Conservation (phyloP, 805 yeast species). For the Millerozyma acaciae region DNA sequence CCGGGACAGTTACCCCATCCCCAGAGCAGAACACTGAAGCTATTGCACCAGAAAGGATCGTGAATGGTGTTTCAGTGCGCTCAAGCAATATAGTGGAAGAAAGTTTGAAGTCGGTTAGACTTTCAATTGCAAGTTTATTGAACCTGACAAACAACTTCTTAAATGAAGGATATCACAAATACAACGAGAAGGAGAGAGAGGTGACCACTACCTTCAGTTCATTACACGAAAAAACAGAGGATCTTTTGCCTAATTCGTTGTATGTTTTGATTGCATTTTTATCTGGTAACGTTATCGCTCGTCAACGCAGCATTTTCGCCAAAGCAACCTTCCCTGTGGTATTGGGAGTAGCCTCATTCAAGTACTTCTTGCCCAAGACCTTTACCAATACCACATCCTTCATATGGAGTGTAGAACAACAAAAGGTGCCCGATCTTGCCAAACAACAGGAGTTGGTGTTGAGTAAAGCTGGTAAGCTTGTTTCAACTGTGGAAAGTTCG, state of each 20-base stretch:
- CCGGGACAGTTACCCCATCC: slow-evolving; percentile 48
- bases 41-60: slow-evolving; percentile 44
- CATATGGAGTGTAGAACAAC: slow-evolving; percentile 58
- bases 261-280: slow-evolving; percentile 67
- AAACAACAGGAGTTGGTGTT: slow-evolving; percentile 52
- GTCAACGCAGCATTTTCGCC: slow-evolving; percentile 57
- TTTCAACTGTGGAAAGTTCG: slow-evolving; percentile 41
- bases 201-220: slow-evolving; percentile 60
- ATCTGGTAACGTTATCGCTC: slow-evolving; percentile 69
- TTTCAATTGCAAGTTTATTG: slow-evolving; percentile 19
- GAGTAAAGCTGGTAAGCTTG: slow-evolving; percentile 42
- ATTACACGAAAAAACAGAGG: slow-evolving; percentile 64
- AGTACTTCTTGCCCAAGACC: slow-evolving; percentile 68
- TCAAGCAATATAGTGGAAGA: slow-evolving; percentile 48
- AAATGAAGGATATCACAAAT: slow-evolving; percentile 46
- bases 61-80: slow-evolving; percentile 56
- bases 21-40: slow-evolving; percentile 38
- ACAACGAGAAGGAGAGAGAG: slow-evolving; percentile 57
- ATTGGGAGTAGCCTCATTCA: slow-evolving; percentile 63
- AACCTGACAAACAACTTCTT: slow-evolving; percentile 18
- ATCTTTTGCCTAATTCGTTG: slow-evolving; percentile 63
- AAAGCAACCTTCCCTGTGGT: slow-evolving; percentile 55
- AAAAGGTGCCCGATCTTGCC: slow-evolving; percentile 60
- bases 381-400: slow-evolving; percentile 56
- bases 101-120: slow-evolving; percentile 47